A percentile compares a stretch with the other conserved stretches of the same genome.
Conservation (phyloP, 257 asterid genomes). For the Solanum corneliomulleri region DNA sequence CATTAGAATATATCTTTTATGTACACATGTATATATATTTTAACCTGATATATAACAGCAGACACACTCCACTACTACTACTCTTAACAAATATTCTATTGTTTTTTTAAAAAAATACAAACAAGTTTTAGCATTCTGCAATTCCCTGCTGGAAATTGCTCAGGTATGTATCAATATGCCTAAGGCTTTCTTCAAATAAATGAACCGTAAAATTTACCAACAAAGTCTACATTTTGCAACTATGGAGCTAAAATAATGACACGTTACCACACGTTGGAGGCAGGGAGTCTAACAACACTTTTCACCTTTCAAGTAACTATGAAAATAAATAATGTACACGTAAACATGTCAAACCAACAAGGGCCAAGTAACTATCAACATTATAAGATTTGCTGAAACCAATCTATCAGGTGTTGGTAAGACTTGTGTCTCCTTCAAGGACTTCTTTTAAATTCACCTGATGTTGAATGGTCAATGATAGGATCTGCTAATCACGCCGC, state of each 20-base stretch:
- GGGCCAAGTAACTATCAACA: neutral
- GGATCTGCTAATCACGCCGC: neutral
- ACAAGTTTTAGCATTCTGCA: neutral
- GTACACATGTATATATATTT: too few species aligned
- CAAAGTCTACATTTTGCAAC: neutral
- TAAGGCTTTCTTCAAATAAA: neutral
- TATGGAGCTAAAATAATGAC: neutral
- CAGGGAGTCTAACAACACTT: neutral
- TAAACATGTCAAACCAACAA: neutral
- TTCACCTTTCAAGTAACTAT: neutral
- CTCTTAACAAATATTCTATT: too few species aligned
- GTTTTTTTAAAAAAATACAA: too few species aligned
- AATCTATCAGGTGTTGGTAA: neutral
- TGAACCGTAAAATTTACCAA: neutral
- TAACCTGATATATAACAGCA: too few species aligned
- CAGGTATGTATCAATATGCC: neutral
- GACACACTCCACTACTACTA: too few species aligned
- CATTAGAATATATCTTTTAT: too few species aligned
- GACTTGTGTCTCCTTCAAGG: neutral
- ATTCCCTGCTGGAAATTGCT: neutral
- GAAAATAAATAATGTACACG: neutral
- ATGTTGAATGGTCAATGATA: neutral
- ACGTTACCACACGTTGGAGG: neutral
- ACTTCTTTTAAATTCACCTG: neutral
- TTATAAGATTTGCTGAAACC: neutral